phyloP scores from a whole-genome alignment of 495 filamentous ascomycete species.

The Patellaria atrata region DNA sequence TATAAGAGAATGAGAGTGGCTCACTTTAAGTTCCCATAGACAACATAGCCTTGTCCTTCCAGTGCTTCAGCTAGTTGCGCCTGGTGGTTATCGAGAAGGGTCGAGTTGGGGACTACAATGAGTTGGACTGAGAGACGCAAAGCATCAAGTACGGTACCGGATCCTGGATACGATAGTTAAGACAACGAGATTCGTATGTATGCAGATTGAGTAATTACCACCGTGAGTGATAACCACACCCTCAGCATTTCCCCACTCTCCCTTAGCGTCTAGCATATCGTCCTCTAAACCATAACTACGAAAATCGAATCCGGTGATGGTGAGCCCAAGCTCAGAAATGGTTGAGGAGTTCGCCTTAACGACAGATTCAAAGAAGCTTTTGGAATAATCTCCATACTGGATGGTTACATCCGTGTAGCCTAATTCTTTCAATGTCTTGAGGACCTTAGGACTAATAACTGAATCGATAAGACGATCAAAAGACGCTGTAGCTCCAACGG shows the following conservation, averaged over 20 bases:
- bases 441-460: constrained; percentile 45
- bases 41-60: constrained; percentile 49
- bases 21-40: constrained; percentile 53
- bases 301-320: constrained; percentile 51
- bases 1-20: constrained; percentile 7
- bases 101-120: constrained; percentile 74
- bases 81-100: constrained; percentile 83
- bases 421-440: constrained; percentile 36
- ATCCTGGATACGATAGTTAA: constrained; percentile 38
- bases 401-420: constrained; percentile 54
- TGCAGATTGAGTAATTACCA: constrained; percentile 35
- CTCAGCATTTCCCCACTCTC: constrained; percentile 23
- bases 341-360: constrained; percentile 7
- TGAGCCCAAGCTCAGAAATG: constrained; percentile 25
- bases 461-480: constrained; percentile 59
- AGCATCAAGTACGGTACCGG: constrained; percentile 77
- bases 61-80: constrained; percentile 67
- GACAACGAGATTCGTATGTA: background rate
- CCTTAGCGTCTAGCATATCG: constrained; percentile 40
- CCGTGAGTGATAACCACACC: constrained; percentile 81
- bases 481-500: constrained; percentile 78
- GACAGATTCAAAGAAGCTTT: constrained; percentile 32
- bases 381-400: constrained; percentile 57
- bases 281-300: constrained; percentile 38
- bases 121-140: constrained; percentile 51